Base-by-base conservation (phyloP, 1,284 basidiomycete genomes). In the Ganoderma boninense region DNA sequence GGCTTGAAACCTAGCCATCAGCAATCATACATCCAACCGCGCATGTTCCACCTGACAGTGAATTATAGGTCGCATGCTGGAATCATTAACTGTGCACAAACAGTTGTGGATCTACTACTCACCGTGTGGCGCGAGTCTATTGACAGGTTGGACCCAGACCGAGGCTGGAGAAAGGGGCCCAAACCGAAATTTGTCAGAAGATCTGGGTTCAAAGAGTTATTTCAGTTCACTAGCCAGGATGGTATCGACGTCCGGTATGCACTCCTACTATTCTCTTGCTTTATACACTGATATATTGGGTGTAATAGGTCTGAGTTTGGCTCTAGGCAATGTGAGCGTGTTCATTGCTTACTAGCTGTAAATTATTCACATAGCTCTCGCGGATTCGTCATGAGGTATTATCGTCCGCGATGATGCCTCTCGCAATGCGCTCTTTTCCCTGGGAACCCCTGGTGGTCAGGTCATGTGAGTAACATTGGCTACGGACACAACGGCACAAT, bases 51-150 rank as follows among this genome's bases (percentile, higher is more conserved):
- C 64, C 84, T 94, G 0, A 80, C 86, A 0, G 80, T 85, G 44
- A 94, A 94, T 74, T 92, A 91, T 75, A 87, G 92, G 18, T 93
- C 91, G 0, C 93, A 94, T 74, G 86, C 85, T 0, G 92, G 92
- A 1, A 82, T 83, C 43, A 87, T 92, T n/a, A 84, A 87, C 56
- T 90, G 90, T 68, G 92, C 92, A 0, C 86, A 88, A 62, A 87
- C 86, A 0, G 80, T 93, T 5, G 86, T 94, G 7, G 83, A 89
- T 18, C 79, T 93, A 5, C 88, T 94, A 49, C 86, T 81, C 2
- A 74, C 74, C 14, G 89, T 90, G 65, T 94, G 92, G 89, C 89
- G 89, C 0, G 79, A 90, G 73, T 82, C 91, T 0, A 92, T 94
- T 46, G 93, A 94, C 75, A 73, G 72, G 1, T 83, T 94, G 18